A percentile compares a stretch with the other conserved stretches of the same genome.
These are phyloP conservation scores for Candida labiduridarum DNA, from an alignment of 1,139 yeast genomes.

Conservation along the genomic window DNA sequence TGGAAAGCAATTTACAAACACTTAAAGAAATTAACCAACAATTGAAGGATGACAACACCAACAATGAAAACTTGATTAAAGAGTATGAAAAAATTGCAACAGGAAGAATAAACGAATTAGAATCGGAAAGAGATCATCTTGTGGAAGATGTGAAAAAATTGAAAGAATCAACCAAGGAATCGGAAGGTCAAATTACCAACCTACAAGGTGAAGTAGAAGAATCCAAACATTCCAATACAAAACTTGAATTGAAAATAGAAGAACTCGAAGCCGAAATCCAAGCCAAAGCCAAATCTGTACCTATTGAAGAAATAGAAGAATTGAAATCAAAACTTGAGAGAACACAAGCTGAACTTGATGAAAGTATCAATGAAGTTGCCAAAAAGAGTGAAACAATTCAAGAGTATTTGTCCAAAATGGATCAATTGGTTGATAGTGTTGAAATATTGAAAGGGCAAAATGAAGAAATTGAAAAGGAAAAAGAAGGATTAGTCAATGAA, in stretches of 20 bases:
- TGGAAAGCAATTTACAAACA: conserved; percentile 5
- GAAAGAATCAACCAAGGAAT: conserved; percentile 8
- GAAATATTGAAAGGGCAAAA: conserved; percentile 19
- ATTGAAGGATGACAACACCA: conserved; percentile 26
- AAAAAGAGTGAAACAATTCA: conserved; percentile 25
- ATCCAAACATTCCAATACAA: conserved; percentile 20
- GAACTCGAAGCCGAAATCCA: conserved; percentile 22
- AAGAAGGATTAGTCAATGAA: conserved; percentile 1
- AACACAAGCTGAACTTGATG: not conserved
- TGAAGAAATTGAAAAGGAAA: conserved; percentile 2
- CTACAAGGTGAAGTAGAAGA: conserved; percentile 17
- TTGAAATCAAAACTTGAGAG: conserved; percentile 1
- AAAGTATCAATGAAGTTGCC: conserved; percentile 14
- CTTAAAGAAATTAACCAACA: conserved; percentile 5
- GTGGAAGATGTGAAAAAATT: conserved; percentile 17
- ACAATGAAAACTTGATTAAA: conserved; percentile 21
- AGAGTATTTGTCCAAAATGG: conserved; percentile 28
- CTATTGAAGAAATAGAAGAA: conserved; percentile 5
- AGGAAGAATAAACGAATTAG: conserved; percentile 21
- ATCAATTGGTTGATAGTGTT: conserved; percentile 24
- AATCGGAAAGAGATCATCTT: conserved; percentile 22
- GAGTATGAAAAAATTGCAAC: conserved; percentile 16
- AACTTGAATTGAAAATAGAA: conserved; percentile 23
- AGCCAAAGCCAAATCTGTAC: conserved; percentile 7
- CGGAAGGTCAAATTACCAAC: conserved; percentile 22